Base-by-base conservation (phyloP, 768 basidiomycete genomes). In the Daedalea quercina region DNA sequence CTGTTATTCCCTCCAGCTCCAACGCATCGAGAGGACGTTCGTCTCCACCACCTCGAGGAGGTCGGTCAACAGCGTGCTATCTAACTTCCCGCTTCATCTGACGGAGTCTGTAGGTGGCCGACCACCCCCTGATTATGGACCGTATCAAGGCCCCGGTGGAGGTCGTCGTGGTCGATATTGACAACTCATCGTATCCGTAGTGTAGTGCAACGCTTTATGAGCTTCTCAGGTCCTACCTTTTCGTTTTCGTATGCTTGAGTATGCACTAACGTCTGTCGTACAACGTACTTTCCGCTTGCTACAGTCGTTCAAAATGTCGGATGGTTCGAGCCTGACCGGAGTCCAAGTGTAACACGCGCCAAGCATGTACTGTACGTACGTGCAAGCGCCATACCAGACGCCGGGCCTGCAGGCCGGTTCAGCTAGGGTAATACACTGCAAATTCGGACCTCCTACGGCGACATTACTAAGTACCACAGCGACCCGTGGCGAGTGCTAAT, bases 41-140 rank as follows among this genome's bases (percentile, higher is more conserved):
- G 12, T 81, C 79, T 6, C 78, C 81, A 3, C 72, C 75, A 20
- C 67, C 70, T 47, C 76, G 81, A 65, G 57, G 69, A 63, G 69
- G 79, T 80, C 54, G 25, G 75, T 65, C 17, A 13, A 1, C 44
- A 28, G 45, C 41, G 48, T 44, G 31, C 48, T 48, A 24, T 42
- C 9, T 52, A 41, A 17, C 17, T 4, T 31, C 6, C 11, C 6
- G 40, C n/a, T 53, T 49, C 47, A 9, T 22, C 9, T 26, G 33
- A 37, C 52, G 50, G 44, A 15, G 8, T 19, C 7, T 40, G 35
- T 60, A 77, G 84, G 74, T 55, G 85, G 83, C 13, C 78, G 89
- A 28, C 89, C 89, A 24, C 87, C 90, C 19, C 90, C 89, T 37
- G 89, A 92, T 70, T 92, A 91, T 58, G 82, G 89, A 9, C 90